phyloP scores from a whole-genome alignment of 192 early-diverging fungal species.

The Dimargaris xerosporica region DNA sequence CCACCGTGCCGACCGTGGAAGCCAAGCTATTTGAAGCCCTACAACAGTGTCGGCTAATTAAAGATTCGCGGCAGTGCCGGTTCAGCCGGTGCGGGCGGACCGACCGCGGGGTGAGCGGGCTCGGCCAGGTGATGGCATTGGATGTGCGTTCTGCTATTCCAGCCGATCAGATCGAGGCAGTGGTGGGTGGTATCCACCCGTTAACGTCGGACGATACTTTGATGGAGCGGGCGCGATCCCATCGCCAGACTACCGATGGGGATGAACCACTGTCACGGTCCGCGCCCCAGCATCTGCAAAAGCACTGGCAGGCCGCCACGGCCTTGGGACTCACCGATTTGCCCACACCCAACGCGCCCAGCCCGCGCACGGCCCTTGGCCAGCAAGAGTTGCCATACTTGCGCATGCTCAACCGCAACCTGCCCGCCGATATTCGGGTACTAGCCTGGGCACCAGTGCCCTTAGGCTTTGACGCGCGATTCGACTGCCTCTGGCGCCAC shows the following conservation, averaged over 20 bases:
- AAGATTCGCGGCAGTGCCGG: slow-evolving; percentile 42
- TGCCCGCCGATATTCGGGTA: slow-evolving; percentile 86
- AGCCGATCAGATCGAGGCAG: neutral
- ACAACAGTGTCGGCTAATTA: slow-evolving; percentile 57
- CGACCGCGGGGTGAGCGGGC: slow-evolving; percentile 76
- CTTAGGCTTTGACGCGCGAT: slow-evolving; percentile 69
- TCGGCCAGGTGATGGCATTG: slow-evolving; percentile 78
- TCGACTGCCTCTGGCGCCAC: slow-evolving; percentile 60
- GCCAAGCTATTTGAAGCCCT: slow-evolving; percentile 73
- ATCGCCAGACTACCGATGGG: slow-evolving; percentile 3
- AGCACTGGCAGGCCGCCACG: slow-evolving; percentile 6
- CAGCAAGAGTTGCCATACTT: slow-evolving; percentile 62
- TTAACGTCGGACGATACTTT: slow-evolving; percentile 13
- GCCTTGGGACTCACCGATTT: slow-evolving; percentile 11
- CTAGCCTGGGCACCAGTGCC: slow-evolving; percentile 76
- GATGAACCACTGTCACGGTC: neutral
- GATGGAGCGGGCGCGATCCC: slow-evolving; percentile 18
- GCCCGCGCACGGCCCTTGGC: slow-evolving; percentile 11
- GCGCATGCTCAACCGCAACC: slow-evolving; percentile 61
- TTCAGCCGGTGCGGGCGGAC: slow-evolving; percentile 76
- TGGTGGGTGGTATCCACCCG: neutral
- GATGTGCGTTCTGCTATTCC: slow-evolving; percentile 49
- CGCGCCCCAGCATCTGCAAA: neutral
- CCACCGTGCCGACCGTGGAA: slow-evolving; percentile 57
- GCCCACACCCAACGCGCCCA: slow-evolving; percentile 16